Evolutionary conservation across 495 filamentous ascomycete species (phyloP).

Genomic region (Friedmanniomyces simplex): DNA sequence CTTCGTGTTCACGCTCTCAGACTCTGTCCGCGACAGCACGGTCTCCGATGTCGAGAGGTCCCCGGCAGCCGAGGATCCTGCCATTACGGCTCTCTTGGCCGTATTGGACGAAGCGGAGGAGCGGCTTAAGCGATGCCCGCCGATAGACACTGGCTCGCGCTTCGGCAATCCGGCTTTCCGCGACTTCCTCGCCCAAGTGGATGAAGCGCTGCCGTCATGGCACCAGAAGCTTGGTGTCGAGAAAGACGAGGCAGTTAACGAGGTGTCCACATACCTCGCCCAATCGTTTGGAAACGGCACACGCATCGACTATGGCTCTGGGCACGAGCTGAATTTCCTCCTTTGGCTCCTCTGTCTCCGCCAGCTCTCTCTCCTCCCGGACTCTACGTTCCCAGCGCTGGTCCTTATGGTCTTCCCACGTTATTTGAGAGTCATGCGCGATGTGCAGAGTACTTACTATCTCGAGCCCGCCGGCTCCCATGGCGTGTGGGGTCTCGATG

Average conservation of each 20-base stretch:
- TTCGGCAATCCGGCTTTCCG: slow-evolving; percentile 94
- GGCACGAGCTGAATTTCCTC: slow-evolving; percentile 93
- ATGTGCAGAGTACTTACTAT: slow-evolving; percentile 80
- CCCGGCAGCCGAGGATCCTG: slow-evolving; percentile 38
- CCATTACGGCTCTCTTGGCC: slow-evolving; percentile 52
- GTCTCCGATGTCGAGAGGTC: slow-evolving; percentile 50
- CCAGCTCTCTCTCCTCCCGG: slow-evolving; percentile 57
- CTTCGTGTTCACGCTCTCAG: slow-evolving; percentile 79
- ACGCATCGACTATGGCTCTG: slow-evolving; percentile 94
- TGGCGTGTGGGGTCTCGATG: slow-evolving; percentile 51
- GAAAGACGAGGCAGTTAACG: slow-evolving; percentile 46
- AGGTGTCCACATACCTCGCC: slow-evolving; percentile 68
- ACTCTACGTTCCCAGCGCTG: slow-evolving; percentile 56
- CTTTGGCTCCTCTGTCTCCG: slow-evolving; percentile 88
- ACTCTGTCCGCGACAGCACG: slow-evolving; percentile 67
- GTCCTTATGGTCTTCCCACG: slow-evolving; percentile 67
- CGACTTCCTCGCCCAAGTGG: slow-evolving; percentile 64
- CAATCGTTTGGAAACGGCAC: slow-evolving; percentile 75
- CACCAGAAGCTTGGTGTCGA: slow-evolving; percentile 36
- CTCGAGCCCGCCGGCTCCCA: slow-evolving; percentile 92
- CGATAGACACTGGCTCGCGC: slow-evolving; percentile 75
- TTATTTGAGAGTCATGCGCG: slow-evolving; percentile 72
- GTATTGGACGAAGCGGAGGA: slow-evolving; percentile 59
- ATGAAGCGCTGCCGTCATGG: slow-evolving; percentile 43
- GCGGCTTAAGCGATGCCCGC: slow-evolving; percentile 56